These are phyloP conservation scores for Xylaria intraflava DNA, from an alignment of 495 filamentous ascomycete genomes.

Conservation along the genomic window DNA sequence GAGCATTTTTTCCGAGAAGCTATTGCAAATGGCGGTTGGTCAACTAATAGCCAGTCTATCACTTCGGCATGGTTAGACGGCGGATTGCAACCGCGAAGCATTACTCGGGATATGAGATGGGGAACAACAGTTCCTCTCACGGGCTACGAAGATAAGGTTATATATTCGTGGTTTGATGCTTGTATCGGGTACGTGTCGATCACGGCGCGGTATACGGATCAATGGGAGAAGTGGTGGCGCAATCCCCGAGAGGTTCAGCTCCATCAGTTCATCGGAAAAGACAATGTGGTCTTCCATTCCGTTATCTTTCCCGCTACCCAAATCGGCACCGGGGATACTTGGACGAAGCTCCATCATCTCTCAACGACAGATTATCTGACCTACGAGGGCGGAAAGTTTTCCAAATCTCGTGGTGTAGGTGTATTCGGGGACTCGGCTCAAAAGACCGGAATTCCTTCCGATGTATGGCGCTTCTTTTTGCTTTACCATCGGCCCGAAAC, in stretches of 20 bases:
- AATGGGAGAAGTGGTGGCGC: conserved; percentile 95
- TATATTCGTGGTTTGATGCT: conserved; percentile 98
- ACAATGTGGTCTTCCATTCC: conserved; percentile 68
- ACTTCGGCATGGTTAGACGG: conserved; percentile 76
- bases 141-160: conserved; percentile 71
- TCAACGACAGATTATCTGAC: conserved; percentile 92
- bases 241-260: conserved; percentile 80
- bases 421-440: conserved; percentile 87
- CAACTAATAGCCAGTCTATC: conserved; percentile 68
- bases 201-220: conserved; percentile 81
- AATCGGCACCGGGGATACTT: conserved; percentile 73
- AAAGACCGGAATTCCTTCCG: conserved; percentile 77
- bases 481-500: conserved; percentile 83
- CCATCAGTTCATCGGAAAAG: conserved; percentile 97
- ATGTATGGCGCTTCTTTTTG: conserved; percentile 92
- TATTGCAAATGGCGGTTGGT: conserved; percentile 54
- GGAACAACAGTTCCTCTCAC: conserved; percentile 62
- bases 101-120: conserved; percentile 87
- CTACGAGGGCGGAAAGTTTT: conserved; percentile 94
- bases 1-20: conserved; percentile 61
- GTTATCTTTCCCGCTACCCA: conserved; percentile 85
- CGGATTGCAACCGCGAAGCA: conserved; percentile 76
- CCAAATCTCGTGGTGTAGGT: conserved; percentile 79
- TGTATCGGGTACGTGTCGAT: conserved; percentile 91
- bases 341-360: conserved; percentile 86